These are phyloP conservation scores for Fraxinus angustifolia DNA, from an alignment of 305 asterid genomes.

Conservation along the genomic window DNA sequence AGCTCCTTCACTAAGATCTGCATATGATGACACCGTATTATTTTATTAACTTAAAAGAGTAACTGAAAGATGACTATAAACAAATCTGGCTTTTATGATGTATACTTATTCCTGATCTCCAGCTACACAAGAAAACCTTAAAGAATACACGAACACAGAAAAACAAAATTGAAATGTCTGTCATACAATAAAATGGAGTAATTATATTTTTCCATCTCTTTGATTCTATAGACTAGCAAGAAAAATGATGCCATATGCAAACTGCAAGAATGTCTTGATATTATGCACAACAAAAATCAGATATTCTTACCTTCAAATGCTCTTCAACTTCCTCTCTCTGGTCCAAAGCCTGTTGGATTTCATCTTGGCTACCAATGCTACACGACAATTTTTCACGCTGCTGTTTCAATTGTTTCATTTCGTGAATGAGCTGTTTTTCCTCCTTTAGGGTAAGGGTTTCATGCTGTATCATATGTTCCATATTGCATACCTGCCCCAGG, in stretches of 20 bases:
- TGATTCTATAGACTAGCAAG: not conserved
- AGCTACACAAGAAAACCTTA: constrained; percentile 2
- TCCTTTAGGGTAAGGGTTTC: constrained; percentile 75
- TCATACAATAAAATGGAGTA: not conserved
- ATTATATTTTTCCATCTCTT: not conserved
- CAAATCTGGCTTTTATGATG: not conserved
- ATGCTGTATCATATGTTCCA: constrained; percentile 75
- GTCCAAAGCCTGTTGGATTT: constrained; percentile 78
- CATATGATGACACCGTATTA: constrained; percentile 22
- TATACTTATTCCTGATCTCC: constrained; percentile 14
- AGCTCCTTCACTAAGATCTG: constrained; percentile 75
- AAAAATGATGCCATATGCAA: not conserved
- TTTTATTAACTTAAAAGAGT: not conserved
- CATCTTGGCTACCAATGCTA: constrained; percentile 73
- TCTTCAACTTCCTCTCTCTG: constrained; percentile 65
- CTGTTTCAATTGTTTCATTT: constrained; percentile 81
- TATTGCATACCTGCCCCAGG: constrained; percentile 46
- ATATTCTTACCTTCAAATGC: constrained; percentile 57
- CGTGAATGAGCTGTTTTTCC: constrained; percentile 72
- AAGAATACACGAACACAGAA: not conserved
- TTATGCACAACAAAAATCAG: constrained; percentile 12
- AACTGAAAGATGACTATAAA: not conserved
- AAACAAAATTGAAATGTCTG: not conserved
- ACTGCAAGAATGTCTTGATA: not conserved
- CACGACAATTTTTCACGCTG: constrained; percentile 70